phyloP scores from a whole-genome alignment of 257 asterid genomes.

The Osmanthus fragrans region DNA sequence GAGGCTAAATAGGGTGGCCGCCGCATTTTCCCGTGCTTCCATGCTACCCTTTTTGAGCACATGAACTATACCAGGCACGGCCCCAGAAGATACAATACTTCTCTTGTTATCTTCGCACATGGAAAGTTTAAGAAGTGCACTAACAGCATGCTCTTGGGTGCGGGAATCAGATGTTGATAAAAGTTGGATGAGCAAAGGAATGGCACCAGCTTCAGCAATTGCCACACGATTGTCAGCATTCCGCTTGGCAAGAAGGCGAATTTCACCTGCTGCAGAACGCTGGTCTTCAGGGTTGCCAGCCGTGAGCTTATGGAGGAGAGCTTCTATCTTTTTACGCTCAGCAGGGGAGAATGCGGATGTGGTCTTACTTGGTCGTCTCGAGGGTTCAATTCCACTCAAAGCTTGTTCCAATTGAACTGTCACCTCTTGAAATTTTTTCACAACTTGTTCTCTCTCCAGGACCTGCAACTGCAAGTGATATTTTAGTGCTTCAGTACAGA shows the following conservation, averaged over 20 bases:
- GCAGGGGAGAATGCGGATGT: slow-evolving; percentile 65
- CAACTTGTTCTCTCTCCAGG: slow-evolving; percentile 77
- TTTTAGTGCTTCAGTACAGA: slow-evolving; percentile 15
- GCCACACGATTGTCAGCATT: slow-evolving; percentile 94
- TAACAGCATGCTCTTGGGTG: slow-evolving; percentile 90
- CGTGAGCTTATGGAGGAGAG: slow-evolving; percentile 78
- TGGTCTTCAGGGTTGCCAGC: slow-evolving; percentile 79
- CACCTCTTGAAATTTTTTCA: slow-evolving; percentile 70
- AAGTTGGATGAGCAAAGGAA: slow-evolving; percentile 77
- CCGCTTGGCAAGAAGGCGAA: slow-evolving; percentile 95
- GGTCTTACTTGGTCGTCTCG: slow-evolving; percentile 39
- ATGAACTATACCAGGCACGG: slow-evolving; percentile 89
- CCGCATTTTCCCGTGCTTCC: slow-evolving; percentile 97
- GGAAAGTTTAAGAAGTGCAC: slow-evolving; percentile 93
- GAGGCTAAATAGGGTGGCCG: slow-evolving; percentile 90
- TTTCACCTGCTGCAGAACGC: slow-evolving; percentile 84
- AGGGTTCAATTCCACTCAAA: slow-evolving; percentile 78
- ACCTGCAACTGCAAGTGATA: slow-evolving; percentile 73
- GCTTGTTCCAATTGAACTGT: slow-evolving; percentile 82
- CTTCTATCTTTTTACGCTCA: slow-evolving; percentile 63
- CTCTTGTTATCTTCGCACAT: slow-evolving; percentile 89
- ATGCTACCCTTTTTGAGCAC: slow-evolving; percentile 83
- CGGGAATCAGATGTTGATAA: slow-evolving; percentile 80
- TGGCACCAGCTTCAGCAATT: slow-evolving; percentile 97
- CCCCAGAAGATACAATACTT: slow-evolving; percentile 69